These are phyloP conservation scores for Epichloe amarillans DNA, from an alignment of 2,329 filamentous ascomycete species.

Conservation along the genomic window DNA sequence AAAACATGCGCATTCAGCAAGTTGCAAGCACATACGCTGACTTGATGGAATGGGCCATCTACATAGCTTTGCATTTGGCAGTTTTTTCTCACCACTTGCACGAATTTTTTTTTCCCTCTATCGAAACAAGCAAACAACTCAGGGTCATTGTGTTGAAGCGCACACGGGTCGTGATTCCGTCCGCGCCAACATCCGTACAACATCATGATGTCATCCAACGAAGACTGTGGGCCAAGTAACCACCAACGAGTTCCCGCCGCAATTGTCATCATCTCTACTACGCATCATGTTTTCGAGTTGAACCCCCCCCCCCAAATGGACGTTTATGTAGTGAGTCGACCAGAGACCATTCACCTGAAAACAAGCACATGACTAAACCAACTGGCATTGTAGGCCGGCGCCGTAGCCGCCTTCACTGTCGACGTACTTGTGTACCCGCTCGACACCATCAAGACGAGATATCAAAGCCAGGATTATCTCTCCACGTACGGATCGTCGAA, in stretches of 20 bases:
- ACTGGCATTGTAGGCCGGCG: constrained; percentile 52
- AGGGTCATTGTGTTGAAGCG: too few relatives aligned
- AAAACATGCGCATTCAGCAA: not conserved
- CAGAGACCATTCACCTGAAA: not conserved
- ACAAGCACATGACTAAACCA: not conserved
- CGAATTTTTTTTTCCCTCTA: too few relatives aligned
- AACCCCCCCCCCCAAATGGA: constrained; percentile 10
- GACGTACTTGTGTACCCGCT: constrained; percentile 78
- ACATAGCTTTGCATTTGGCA: too few relatives aligned
- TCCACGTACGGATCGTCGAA: constrained; percentile 48
- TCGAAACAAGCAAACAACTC: too few relatives aligned
- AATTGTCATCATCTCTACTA: not conserved
- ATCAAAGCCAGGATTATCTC: constrained; percentile 66
- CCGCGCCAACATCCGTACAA: not conserved
- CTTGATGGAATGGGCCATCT: too few relatives aligned
- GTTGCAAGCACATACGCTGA: too few relatives aligned
- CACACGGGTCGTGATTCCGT: too few relatives aligned
- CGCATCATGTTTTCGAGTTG: not conserved
- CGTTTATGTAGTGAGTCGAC: constrained; percentile 18
- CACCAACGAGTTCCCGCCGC: not conserved
- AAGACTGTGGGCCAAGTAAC: not conserved
- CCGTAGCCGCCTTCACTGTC: constrained; percentile 72
- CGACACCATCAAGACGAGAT: constrained; percentile 78
- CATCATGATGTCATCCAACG: constrained; percentile 1
- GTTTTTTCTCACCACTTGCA: too few relatives aligned